Conservation (phyloP, 2,329 filamentous ascomycete genomes). For the Mollisiaceae sp. region DNA sequence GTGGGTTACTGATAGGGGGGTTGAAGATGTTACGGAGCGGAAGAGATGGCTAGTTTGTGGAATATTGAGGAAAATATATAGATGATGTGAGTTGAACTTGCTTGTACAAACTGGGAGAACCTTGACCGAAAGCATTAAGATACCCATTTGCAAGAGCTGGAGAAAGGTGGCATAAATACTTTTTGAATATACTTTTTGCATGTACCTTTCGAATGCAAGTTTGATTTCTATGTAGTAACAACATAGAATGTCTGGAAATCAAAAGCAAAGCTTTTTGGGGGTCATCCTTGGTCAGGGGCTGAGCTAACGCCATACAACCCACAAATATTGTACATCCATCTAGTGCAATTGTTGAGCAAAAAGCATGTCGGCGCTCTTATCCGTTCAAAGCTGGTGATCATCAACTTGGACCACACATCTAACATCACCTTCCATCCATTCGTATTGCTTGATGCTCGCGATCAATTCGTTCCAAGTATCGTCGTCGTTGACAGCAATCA, state of each 20-base stretch:
- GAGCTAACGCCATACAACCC: too few relatives aligned
- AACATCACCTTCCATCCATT: conserved; percentile 42
- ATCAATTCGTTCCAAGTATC: conserved; percentile 34
- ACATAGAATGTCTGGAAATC: too few relatives aligned
- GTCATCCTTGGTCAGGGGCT: too few relatives aligned
- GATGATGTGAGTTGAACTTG: background rate
- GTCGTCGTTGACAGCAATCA: conserved; percentile 35
- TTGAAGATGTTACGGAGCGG: conserved; percentile 64
- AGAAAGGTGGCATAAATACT: background rate
- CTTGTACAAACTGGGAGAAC: background rate
- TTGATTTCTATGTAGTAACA: too few relatives aligned
- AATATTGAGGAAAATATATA: conserved; percentile 48
- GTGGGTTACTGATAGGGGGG: conserved; percentile 65
- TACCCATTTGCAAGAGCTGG: background rate
- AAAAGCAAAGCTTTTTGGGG: background rate
- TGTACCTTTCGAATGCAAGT: too few relatives aligned
- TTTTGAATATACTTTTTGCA: too few relatives aligned
- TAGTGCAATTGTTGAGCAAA: too few relatives aligned
- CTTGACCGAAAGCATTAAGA: background rate
- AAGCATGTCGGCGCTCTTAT: background rate
- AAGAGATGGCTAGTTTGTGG: conserved; percentile 75
- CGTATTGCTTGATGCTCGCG: conserved; percentile 28
- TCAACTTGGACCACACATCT: conserved; percentile 35
- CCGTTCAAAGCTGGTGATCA: conserved; percentile 4
- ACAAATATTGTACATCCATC: too few relatives aligned